Conservation (phyloP, 352 stramenopile genomes). For the Phytophthora litchii region DNA sequence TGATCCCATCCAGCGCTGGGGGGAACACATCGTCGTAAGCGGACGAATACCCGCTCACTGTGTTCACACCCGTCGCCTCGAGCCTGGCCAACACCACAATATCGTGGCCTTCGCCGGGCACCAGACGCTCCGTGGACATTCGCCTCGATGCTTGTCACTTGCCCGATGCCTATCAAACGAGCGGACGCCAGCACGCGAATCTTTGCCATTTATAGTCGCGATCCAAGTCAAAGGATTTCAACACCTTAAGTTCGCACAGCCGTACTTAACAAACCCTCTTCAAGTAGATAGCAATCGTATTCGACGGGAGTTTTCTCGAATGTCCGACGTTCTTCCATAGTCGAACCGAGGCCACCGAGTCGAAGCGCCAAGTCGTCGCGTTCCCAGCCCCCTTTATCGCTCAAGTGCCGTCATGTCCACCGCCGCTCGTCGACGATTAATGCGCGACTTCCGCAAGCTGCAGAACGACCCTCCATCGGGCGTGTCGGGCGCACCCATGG, state of each 20-base stretch:
- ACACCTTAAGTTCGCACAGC: constrained; percentile 2
- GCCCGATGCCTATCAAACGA: constrained; percentile 26
- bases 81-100: constrained; percentile 66
- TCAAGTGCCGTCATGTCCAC: constrained; percentile 89
- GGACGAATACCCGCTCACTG: constrained; percentile 59
- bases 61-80: constrained; percentile 48
- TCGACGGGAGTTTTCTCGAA: constrained; percentile 30
- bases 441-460: constrained; percentile 97
- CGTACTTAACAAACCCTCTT: constrained; percentile 6
- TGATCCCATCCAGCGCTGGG: constrained; percentile 64
- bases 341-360: constrained; percentile 21
- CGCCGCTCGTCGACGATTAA: constrained; percentile 93
- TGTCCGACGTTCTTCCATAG: constrained; percentile 16
- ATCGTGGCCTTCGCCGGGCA: constrained; percentile 48
- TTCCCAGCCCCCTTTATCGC: not conserved
- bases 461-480: constrained; percentile 98
- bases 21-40: constrained; percentile 66
- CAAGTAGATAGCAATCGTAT: constrained; percentile 10
- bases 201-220: constrained; percentile 26
- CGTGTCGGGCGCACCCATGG: constrained; percentile 96
- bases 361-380: constrained; percentile 4
- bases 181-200: constrained; percentile 8
- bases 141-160: constrained; percentile 15
- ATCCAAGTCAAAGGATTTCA: constrained; percentile 15
- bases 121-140: constrained; percentile 71